Conservation (phyloP, 179 eudicot species). For the Spergularia azorica region DNA sequence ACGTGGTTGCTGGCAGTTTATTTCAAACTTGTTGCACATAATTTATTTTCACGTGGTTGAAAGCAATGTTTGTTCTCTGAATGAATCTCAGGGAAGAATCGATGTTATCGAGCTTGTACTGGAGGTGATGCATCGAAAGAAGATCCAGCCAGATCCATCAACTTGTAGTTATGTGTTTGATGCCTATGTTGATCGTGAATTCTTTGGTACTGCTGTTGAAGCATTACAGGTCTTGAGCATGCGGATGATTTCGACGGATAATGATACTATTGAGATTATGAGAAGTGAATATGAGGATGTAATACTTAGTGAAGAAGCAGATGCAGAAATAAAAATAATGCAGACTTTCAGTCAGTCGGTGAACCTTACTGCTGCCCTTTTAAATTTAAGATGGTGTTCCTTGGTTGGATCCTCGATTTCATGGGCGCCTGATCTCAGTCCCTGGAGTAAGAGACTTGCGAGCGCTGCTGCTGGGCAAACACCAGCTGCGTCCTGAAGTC, state of each 20-base stretch:
- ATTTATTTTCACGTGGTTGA: not conserved
- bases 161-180: slow-evolving; percentile 66
- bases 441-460: slow-evolving; percentile 68
- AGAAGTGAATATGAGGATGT: slow-evolving; percentile 46
- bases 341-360: slow-evolving; percentile 38
- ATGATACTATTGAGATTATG: slow-evolving; percentile 34
- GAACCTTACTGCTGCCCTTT: slow-evolving; percentile 52
- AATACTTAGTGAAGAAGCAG: slow-evolving; percentile 55
- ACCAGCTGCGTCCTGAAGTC: slow-evolving; percentile 10
- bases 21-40: not conserved
- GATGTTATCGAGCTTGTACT: slow-evolving; percentile 62
- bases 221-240: slow-evolving; percentile 82
- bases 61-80: not conserved
- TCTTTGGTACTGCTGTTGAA: slow-evolving; percentile 70
- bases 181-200: slow-evolving; percentile 52
- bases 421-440: slow-evolving; percentile 65
- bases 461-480: slow-evolving; percentile 30
- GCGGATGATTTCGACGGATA: slow-evolving; percentile 74
- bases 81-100: slow-evolving; percentile 56
- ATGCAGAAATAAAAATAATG: slow-evolving; percentile 55
- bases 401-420: slow-evolving; percentile 52
- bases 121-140: slow-evolving; percentile 56
- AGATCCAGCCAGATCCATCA: slow-evolving; percentile 68
- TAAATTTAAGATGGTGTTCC: slow-evolving; percentile 77
- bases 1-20: not conserved